Conservation (phyloP, 2,329 filamentous ascomycete species). For the Lasiodiplodia hormozganensis region DNA sequence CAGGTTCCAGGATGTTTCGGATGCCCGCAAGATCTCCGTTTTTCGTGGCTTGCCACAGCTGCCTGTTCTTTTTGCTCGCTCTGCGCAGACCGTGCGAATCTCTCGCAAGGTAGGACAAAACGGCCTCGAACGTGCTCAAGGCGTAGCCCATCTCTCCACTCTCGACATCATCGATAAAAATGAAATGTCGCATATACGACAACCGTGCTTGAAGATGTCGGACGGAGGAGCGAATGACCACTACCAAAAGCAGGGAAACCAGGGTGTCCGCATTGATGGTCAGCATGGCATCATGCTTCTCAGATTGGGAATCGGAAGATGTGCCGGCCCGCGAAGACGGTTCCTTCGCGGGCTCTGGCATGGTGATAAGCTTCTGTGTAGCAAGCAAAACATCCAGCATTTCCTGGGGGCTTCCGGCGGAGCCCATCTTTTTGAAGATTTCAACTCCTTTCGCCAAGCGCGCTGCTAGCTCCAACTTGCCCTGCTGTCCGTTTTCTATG, state of each 20-base stretch:
- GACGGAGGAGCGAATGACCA: conserved; percentile 90
- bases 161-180: conserved; percentile 97
- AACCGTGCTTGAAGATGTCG: conserved; percentile 86
- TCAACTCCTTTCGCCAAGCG: conserved; percentile 81
- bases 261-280: conserved; percentile 88
- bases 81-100: conserved; percentile 83
- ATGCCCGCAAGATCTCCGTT: conserved; percentile 79
- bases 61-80: conserved; percentile 84
- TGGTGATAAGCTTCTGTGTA: conserved; percentile 84
- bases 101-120: conserved; percentile 82
- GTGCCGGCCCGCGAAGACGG: conserved; percentile 34
- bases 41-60: conserved; percentile 84
- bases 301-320: conserved; percentile 47
- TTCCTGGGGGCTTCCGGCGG: conserved; percentile 80
- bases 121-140: conserved; percentile 93
- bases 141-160: conserved; percentile 96
- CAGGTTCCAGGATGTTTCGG: conserved; percentile 79
- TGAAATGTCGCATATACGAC: conserved; percentile 95
- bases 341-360: conserved; percentile 55
- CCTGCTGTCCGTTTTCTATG: conserved; percentile 77
- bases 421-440: conserved; percentile 84
- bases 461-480: conserved; percentile 80
- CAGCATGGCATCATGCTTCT: conserved; percentile 62
- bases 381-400: conserved; percentile 83
- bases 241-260: conserved; percentile 87